Conservation (phyloP, 2,329 filamentous ascomycete genomes). For the Rugonectria rugulosa region DNA sequence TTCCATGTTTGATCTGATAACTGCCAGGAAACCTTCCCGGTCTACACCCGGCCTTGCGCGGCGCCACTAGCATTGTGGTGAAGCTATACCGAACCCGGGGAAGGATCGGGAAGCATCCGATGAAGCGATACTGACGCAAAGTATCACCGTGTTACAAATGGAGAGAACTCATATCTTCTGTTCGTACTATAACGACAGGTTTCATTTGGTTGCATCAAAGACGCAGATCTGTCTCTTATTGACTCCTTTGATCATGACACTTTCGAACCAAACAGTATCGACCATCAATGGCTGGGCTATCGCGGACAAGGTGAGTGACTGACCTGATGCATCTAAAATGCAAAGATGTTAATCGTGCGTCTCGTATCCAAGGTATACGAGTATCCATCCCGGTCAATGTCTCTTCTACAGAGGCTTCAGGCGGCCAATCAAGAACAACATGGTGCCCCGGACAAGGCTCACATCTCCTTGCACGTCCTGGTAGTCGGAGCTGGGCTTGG, state of each 20-base stretch:
- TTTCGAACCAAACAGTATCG: background rate
- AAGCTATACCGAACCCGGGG: background rate
- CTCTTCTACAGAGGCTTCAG: constrained; percentile 3
- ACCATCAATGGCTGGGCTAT: background rate
- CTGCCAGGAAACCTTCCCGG: background rate
- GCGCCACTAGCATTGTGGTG: background rate
- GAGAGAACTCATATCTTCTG: too few relatives aligned
- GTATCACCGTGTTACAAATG: background rate
- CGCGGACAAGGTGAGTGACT: too few relatives aligned
- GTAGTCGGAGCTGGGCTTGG: constrained; percentile 52
- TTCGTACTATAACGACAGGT: too few relatives aligned
- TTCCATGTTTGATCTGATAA: background rate
- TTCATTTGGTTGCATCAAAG: too few relatives aligned
- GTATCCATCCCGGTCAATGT: constrained; percentile 11
- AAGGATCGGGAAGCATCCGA: background rate
- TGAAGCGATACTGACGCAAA: background rate
- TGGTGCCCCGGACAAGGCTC: background rate
- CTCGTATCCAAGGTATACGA: constrained; percentile 9
- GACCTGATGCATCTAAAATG: too few relatives aligned
- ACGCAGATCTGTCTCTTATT: too few relatives aligned
- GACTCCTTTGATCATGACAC: background rate
- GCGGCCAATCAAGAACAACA: background rate
- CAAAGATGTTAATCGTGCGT: too few relatives aligned
- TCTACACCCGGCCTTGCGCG: background rate
- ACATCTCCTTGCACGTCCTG: background rate